Evolutionary conservation across 305 asterid species (phyloP).

Genomic region (Fraxinus velutina): DNA sequence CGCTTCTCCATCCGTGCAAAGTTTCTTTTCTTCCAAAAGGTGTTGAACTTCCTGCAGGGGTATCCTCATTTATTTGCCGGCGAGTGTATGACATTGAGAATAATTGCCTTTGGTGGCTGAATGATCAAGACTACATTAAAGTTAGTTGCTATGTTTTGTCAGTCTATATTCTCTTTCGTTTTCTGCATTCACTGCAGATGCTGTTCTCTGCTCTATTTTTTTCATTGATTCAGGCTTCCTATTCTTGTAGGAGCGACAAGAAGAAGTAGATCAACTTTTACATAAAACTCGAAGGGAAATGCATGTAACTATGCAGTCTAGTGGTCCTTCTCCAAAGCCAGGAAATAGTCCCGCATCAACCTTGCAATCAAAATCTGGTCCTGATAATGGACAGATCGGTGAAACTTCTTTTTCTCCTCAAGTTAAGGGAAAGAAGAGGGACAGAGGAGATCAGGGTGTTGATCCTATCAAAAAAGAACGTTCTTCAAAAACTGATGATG

Average conservation of each 20-base stretch:
- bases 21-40: constrained; percentile 97
- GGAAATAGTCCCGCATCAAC: constrained; percentile 44
- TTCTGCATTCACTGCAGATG: not conserved
- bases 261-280: constrained; percentile 61
- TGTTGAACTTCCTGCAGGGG: constrained; percentile 70
- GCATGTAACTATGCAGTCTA: constrained; percentile 53
- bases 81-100: constrained; percentile 73
- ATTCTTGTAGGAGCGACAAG: constrained; percentile 54
- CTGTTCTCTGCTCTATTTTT: not conserved
- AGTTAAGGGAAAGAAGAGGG: constrained; percentile 60
- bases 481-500: constrained; percentile 39
- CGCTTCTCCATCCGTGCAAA: constrained; percentile 94
- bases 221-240: not conserved
- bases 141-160: constrained; percentile 47
- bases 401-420: constrained; percentile 42
- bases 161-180: constrained; percentile 3
- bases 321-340: constrained; percentile 66
- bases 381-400: constrained; percentile 51
- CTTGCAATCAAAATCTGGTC: constrained; percentile 50
- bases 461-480: constrained; percentile 50
- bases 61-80: constrained; percentile 79
- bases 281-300: constrained; percentile 51
- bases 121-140: constrained; percentile 74
- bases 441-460: constrained; percentile 45
- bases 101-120: constrained; percentile 85